Conservation (phyloP, 202 grass and related monocot genomes). For the Zizania palustris region DNA sequence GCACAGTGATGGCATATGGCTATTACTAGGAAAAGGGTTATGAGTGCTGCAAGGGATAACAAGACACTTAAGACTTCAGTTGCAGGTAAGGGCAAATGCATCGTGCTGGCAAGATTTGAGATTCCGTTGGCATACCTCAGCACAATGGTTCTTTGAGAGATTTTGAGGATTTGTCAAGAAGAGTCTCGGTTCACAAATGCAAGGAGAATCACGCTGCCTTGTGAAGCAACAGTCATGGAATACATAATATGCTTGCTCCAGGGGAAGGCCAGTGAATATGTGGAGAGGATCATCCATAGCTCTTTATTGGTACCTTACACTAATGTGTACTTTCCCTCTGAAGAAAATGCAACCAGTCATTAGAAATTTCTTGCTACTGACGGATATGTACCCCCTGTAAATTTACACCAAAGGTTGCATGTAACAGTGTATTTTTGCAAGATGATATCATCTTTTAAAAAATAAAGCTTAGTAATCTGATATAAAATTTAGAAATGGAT, state of each 20-base stretch:
- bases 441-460: neutral
- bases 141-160: constrained; percentile 24
- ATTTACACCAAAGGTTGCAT: neutral
- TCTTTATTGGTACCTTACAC: constrained; percentile 22
- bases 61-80: constrained; percentile 16
- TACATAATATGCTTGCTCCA: constrained; percentile 37
- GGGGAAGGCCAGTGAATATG: constrained; percentile 24
- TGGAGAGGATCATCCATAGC: constrained; percentile 19
- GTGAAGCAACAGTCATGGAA: constrained; percentile 43
- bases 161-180: constrained; percentile 23
- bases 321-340: neutral
- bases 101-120: constrained; percentile 38
- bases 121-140: constrained; percentile 42
- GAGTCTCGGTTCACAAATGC: constrained; percentile 7
- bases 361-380: neutral
- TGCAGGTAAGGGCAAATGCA: constrained; percentile 40
- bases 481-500: neutral
- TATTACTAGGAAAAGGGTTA: constrained; percentile 14
- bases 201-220: constrained; percentile 40
- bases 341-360: neutral
- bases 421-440: neutral
- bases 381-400: neutral
- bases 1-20: constrained; percentile 46
- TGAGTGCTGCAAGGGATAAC: neutral
- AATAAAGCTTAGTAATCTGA: neutral